Base-by-base conservation (phyloP, 140 eudicot genomes). In the Bidens hawaiensis region DNA sequence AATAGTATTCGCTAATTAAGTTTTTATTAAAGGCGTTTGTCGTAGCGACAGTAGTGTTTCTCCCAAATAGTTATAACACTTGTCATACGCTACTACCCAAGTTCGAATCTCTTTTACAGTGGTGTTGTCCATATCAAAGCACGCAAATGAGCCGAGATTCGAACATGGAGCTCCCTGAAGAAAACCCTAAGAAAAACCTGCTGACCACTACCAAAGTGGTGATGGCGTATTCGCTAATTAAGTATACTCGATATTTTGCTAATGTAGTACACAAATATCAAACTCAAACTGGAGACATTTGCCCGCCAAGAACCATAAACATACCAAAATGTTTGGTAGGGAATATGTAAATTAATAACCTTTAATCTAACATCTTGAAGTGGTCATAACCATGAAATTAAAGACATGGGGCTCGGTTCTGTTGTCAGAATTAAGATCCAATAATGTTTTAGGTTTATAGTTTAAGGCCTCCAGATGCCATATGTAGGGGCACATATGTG, bases 401-500 rank as follows among this genome's bases (percentile, higher is more conserved):
- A 60, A 38, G 42, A 23, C 36, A 53, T 53, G 11, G 56, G 65
- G 60, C 54, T 60, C 30, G 25, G 17, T 15, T 41, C 24, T 64
- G 16, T 47, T 49, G 45, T 55, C 65, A 43, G 54, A 65, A 33
- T 27, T 41, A 46, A 36, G 16, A 12, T 38, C 62, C 62, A 70
- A 70, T 70, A 70, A 60, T 70, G 68, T 34, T 58, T 45, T 22
- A 62, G 65, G 28, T 52, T 24, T 58, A 10, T 31, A 22, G 50
- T 28, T 42, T 43, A 10, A 28, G 59, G 52, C 74, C 59, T 58
- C 21, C 22, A 45, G 40, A 38, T 38, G 33, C 30, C 38, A 72
- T 15, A 24, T 54, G 76, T 55, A 72, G 77, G 77, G 65, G 72
- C 67, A 64, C 60, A 70, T 70, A 70, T 43, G 41, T 43, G 16